phyloP scores from a whole-genome alignment of 2,329 filamentous ascomycete genomes.

The Fusarium sp. region DNA sequence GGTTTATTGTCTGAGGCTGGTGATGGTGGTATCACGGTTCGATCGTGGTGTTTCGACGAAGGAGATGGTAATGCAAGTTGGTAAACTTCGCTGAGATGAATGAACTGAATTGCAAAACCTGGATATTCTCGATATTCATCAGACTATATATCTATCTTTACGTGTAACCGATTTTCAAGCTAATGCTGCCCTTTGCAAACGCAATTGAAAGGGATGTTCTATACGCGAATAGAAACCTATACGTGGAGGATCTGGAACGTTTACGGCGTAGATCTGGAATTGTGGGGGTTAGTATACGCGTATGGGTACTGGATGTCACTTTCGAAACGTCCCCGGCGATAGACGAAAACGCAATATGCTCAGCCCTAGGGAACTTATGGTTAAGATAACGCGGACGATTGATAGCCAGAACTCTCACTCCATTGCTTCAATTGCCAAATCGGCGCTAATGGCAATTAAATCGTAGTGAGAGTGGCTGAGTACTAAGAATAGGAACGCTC shows the following conservation, averaged over 20 bases:
- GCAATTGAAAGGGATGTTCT: slow-evolving; percentile 7
- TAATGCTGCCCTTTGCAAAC: not conserved
- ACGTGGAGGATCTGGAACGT: slow-evolving; percentile 11
- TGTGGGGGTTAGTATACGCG: slow-evolving; percentile 32
- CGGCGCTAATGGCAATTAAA: not conserved
- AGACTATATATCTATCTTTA: slow-evolving; percentile 36
- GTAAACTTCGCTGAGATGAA: not conserved
- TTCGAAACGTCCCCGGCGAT: not conserved
- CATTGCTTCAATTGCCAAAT: not conserved
- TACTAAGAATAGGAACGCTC: not conserved
- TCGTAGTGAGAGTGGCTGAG: not conserved
- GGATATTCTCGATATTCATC: not conserved
- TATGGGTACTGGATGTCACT: slow-evolving; percentile 10
- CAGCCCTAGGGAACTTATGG: slow-evolving; percentile 19
- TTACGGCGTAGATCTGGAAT: slow-evolving; percentile 1
- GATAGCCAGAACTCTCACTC: not conserved
- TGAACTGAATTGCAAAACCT: not conserved
- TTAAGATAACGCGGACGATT: slow-evolving; percentile 1
- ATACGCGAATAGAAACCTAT: slow-evolving; percentile 32
- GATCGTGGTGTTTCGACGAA: slow-evolving; percentile 3
- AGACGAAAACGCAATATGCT: not conserved
- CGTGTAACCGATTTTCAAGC: slow-evolving; percentile 2
- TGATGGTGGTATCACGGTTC: not conserved
- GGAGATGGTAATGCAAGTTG: not conserved
- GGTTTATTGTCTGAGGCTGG: slow-evolving; percentile 7